A percentile compares a stretch with the other conserved stretches of the same genome.
phyloP scores from a whole-genome alignment of 768 basidiomycete genomes.

The Calocybe gangraenosa region DNA sequence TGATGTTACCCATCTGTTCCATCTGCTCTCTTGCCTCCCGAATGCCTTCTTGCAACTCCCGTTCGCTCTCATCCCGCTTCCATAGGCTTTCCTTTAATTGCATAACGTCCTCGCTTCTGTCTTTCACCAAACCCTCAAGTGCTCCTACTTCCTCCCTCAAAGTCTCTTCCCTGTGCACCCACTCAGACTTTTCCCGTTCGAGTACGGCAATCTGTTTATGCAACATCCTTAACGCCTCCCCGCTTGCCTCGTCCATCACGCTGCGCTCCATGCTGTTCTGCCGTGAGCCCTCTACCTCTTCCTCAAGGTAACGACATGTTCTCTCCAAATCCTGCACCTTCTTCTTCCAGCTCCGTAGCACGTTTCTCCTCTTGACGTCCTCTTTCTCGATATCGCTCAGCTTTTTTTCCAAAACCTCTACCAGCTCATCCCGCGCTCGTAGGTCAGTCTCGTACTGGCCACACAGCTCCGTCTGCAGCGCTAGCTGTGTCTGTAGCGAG shows the following conservation, averaged over 20 bases:
- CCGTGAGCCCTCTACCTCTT: slow-evolving; percentile 82
- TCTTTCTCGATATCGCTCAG: slow-evolving; percentile 57
- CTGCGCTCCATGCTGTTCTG: slow-evolving; percentile 79
- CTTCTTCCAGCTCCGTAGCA: slow-evolving; percentile 66
- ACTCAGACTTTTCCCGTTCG: slow-evolving; percentile 58
- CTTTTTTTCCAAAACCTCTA: slow-evolving; percentile 53
- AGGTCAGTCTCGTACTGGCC: slow-evolving; percentile 77
- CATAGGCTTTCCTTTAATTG: slow-evolving; percentile 40
- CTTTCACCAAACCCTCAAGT: slow-evolving; percentile 44
- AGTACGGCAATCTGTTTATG: slow-evolving; percentile 77
- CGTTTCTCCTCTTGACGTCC: slow-evolving; percentile 51
- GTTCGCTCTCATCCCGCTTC: slow-evolving; percentile 49
- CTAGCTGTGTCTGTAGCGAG: slow-evolving; percentile 70
- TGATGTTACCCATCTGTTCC: slow-evolving; percentile 49
- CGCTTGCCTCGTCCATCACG: slow-evolving; percentile 80
- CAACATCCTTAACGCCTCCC: slow-evolving; percentile 73
- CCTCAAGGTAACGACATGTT: slow-evolving; percentile 64
- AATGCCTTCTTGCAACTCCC: slow-evolving; percentile 50
- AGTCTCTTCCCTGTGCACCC: slow-evolving; percentile 36
- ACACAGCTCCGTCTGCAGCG: slow-evolving; percentile 71
- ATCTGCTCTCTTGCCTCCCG: slow-evolving; percentile 56
- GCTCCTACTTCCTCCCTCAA: slow-evolving; percentile 43
- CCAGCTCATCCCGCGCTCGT: slow-evolving; percentile 67
- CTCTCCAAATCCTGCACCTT: slow-evolving; percentile 73
- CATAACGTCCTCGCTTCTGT: slow-evolving; percentile 39